Conservation (phyloP, 306 rosid genomes). For the Citrullus amarus region DNA sequence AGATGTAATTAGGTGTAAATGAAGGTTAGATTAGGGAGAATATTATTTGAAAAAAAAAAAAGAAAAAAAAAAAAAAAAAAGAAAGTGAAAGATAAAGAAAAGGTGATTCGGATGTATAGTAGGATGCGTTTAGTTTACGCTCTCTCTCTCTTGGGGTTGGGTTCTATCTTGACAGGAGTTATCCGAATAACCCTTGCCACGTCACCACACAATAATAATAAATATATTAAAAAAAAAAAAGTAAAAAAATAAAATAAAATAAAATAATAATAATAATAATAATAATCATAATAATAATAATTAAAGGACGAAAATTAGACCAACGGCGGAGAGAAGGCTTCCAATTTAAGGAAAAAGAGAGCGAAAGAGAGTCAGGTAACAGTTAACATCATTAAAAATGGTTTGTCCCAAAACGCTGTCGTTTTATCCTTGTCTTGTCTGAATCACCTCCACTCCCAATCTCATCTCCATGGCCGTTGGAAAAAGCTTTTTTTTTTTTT, state of each 20-base stretch:
- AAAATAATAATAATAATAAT: background rate
- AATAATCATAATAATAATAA: background rate
- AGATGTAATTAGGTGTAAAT: background rate
- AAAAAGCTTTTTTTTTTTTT: background rate
- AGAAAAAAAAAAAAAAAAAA: too few species aligned
- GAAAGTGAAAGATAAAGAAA: background rate
- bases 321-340: slow-evolving; percentile 6
- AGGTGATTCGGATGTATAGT: slow-evolving; percentile 16
- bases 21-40: background rate
- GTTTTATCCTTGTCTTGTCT: background rate
- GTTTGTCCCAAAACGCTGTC: slow-evolving; percentile 3
- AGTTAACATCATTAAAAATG: background rate
- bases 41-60: too few species aligned
- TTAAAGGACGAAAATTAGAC: background rate
- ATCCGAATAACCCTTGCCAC: slow-evolving; percentile 15
- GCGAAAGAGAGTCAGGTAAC: background rate
- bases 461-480: background rate
- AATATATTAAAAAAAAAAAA: too few species aligned
- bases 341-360: background rate
- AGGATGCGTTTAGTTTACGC: slow-evolving; percentile 28
- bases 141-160: background rate
- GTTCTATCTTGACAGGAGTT: slow-evolving; percentile 4
- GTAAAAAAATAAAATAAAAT: too few species aligned
- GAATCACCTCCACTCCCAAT: background rate
- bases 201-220: slow-evolving; percentile 6